A percentile compares a stretch with the other conserved stretches of the same genome.
Evolutionary conservation across 257 asterid species (phyloP).

Genomic region (Coffea canephora): DNA sequence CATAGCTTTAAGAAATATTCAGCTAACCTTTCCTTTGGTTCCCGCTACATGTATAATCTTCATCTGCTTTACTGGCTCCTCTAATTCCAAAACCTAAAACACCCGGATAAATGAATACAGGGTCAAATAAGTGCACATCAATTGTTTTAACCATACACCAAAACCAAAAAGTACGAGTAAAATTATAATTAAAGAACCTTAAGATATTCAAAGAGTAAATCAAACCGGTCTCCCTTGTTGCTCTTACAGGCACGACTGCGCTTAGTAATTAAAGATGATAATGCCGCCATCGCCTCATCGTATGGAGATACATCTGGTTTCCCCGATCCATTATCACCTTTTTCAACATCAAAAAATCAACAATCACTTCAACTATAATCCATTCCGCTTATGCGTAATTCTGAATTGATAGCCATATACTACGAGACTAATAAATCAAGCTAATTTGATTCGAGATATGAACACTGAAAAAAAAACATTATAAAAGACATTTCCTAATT

Average conservation of each 20-base stretch:
- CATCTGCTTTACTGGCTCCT: conserved; percentile 77
- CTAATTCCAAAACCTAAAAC: conserved; percentile 73
- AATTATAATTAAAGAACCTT: conserved; percentile 42
- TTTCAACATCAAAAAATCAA: conserved; percentile 7
- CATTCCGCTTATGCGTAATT: conserved; percentile 3
- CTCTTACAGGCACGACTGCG: conserved; percentile 94
- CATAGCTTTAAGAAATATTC: background rate
- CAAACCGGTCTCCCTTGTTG: conserved; percentile 77
- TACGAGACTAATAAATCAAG: background rate
- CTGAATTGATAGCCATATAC: background rate
- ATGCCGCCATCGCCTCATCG: conserved; percentile 93
- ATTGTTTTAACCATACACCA: background rate
- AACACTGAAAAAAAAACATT: background rate
- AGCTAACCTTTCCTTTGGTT: conserved; percentile 92
- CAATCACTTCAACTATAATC: background rate
- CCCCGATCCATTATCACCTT: conserved; percentile 45
- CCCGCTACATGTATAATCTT: conserved; percentile 98
- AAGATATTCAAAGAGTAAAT: conserved; percentile 69
- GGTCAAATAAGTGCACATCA: background rate
- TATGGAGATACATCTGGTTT: conserved; percentile 42
- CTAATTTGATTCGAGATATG: background rate
- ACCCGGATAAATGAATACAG: conserved; percentile 11
- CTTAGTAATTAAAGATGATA: conserved; percentile 84
- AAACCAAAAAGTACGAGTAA: background rate
- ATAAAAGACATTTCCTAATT: background rate